Evolutionary conservation across 441 rosid species (phyloP).

Genomic region (Capsella rubella): DNA sequence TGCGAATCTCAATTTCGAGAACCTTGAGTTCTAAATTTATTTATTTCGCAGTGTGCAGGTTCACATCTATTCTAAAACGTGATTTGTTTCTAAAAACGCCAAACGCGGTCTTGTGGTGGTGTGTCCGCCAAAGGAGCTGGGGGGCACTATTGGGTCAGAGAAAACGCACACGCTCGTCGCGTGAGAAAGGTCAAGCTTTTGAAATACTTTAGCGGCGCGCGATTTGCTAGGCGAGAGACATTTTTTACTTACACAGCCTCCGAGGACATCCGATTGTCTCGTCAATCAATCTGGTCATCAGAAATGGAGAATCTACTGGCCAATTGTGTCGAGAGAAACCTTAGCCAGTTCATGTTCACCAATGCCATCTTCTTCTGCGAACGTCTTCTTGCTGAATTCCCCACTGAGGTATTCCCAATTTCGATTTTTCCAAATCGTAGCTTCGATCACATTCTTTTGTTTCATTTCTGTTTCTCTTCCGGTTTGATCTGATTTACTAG

Average conservation of each 20-base stretch:
- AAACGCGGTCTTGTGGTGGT: not conserved
- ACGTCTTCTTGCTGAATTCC: slow-evolving; percentile 66
- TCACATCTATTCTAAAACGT: not conserved
- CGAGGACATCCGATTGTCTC: slow-evolving; percentile 7
- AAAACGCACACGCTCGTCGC: slow-evolving; percentile 20
- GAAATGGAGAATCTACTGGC: slow-evolving; percentile 57
- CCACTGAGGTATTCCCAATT: slow-evolving; percentile 54
- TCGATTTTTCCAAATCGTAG: not conserved
- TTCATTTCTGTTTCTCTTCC: not conserved
- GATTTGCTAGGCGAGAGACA: slow-evolving; percentile 31
- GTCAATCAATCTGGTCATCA: not conserved
- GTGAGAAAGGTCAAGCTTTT: slow-evolving; percentile 29
- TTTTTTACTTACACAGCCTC: not conserved
- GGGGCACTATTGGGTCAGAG: not conserved
- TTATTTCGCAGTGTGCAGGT: not conserved
- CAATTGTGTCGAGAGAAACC: slow-evolving; percentile 51
- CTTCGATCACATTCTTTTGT: slow-evolving; percentile 10
- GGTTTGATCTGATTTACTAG: slow-evolving; percentile 28
- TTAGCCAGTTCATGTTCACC: slow-evolving; percentile 51
- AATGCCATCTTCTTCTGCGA: slow-evolving; percentile 66
- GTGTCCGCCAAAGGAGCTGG: not conserved
- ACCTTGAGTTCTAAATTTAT: not conserved
- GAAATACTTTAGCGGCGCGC: slow-evolving; percentile 37
- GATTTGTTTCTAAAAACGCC: not conserved
- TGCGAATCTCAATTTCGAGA: not conserved